A percentile compares a stretch with the other conserved stretches of the same genome.
phyloP scores from a whole-genome alignment of 2,329 filamentous ascomycete species.

The Alternaria ethzedia region DNA sequence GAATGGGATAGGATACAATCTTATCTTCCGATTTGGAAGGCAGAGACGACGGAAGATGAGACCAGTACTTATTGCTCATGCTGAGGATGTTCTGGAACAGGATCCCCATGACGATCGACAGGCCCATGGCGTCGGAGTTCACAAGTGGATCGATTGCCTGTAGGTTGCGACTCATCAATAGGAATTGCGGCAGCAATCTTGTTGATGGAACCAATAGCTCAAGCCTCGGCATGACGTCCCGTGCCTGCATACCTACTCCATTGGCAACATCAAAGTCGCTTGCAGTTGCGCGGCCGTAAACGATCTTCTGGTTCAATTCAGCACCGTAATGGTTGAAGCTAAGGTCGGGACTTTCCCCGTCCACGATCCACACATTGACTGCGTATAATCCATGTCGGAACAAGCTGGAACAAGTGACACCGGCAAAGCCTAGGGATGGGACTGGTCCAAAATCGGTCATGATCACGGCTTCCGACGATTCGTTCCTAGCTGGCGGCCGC shows the following conservation, averaged over 20 bases:
- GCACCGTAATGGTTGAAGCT: not conserved
- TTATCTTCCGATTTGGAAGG: not conserved
- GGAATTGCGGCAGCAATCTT: not conserved
- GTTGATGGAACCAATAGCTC: not conserved
- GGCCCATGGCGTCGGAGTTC: not conserved
- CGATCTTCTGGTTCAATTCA: not conserved
- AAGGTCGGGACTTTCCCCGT: not conserved
- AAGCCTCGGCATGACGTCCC: not conserved
- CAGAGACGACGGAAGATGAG: not conserved
- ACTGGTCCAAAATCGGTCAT: not conserved
- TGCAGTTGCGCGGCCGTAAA: not conserved
- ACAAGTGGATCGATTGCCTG: not conserved
- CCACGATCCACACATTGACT: constrained; percentile 6
- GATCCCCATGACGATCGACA: constrained; percentile 1
- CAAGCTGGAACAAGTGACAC: not conserved
- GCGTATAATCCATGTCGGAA: constrained; percentile 5
- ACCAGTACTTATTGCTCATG: constrained; percentile 5
- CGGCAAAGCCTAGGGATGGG: not conserved
- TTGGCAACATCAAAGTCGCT: not conserved
- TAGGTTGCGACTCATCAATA: not conserved
- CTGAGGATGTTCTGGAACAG: constrained; percentile 9
- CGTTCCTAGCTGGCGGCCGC: not conserved
- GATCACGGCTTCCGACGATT: not conserved
- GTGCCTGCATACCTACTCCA: not conserved
- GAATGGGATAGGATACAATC: constrained; percentile 4